Percentiles rank a stretch among this genome's conserved stretches.
These are phyloP conservation scores for Microstegium vimineum DNA, from an alignment of 176 grass and related monocot species.

Conservation along the genomic window DNA sequence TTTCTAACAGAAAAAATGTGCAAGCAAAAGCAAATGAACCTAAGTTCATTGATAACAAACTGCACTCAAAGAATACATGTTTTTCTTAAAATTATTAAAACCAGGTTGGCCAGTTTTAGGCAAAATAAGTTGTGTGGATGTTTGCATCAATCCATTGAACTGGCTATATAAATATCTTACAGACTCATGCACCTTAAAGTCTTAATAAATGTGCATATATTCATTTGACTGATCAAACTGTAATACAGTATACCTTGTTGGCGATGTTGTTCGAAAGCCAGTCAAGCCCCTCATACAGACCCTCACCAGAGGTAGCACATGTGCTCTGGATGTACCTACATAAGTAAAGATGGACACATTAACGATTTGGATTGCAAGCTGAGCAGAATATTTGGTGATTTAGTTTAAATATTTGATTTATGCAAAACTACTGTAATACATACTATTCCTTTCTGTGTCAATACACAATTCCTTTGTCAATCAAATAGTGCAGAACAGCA, in stretches of 20 bases:
- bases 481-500: background rate
- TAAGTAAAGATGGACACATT: background rate
- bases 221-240: background rate
- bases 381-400: background rate
- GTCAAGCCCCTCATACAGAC: slow-evolving; percentile 54
- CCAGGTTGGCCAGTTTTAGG: background rate
- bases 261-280: slow-evolving; percentile 68
- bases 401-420: background rate
- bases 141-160: background rate
- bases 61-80: background rate
- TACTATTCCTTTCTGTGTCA: background rate
- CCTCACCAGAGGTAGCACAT: slow-evolving; percentile 59
- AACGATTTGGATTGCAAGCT: background rate
- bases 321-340: slow-evolving; percentile 66
- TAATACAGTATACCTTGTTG: slow-evolving; percentile 34
- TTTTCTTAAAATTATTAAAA: background rate
- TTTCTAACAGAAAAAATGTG: background rate
- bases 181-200: background rate
- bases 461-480: background rate
- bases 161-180: background rate
- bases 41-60: background rate
- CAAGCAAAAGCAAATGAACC: background rate
- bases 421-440: background rate
- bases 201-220: background rate
- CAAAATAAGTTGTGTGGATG: background rate